These are phyloP conservation scores for Magnusiomyces tetraspermus DNA, from an alignment of 1,139 yeast genomes.

Conservation along the genomic window DNA sequence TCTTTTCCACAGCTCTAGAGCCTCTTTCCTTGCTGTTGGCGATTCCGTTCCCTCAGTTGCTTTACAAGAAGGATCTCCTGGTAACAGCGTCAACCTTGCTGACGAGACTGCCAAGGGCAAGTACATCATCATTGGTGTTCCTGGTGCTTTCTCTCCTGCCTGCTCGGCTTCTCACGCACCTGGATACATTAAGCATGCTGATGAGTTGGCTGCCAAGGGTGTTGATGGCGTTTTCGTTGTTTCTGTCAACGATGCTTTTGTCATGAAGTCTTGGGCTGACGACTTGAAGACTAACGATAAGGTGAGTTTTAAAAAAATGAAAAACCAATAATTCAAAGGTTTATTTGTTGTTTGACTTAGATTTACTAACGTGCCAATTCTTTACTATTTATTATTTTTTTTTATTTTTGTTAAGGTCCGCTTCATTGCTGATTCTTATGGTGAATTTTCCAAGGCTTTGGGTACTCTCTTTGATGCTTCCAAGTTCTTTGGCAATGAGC, in stretches of 20 bases:
- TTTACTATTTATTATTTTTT: neutral
- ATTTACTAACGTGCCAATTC: neutral
- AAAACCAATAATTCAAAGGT: neutral
- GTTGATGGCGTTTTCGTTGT: conserved; percentile 50
- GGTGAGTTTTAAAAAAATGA: too few relatives aligned
- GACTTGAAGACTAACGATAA: conserved; percentile 25
- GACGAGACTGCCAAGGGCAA: conserved; percentile 47
- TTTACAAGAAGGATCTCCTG: conserved; percentile 59
- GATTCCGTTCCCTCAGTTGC: conserved; percentile 44
- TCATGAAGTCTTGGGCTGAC: conserved; percentile 69
- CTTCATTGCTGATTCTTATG: conserved; percentile 70
- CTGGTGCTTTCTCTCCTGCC: conserved; percentile 87
- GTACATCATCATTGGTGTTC: conserved; percentile 66
- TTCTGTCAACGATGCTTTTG: conserved; percentile 81
- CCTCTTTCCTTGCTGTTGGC: conserved; percentile 30
- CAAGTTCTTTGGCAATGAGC: conserved; percentile 59
- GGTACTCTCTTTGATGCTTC: conserved; percentile 65
- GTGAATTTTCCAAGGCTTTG: conserved; percentile 55
- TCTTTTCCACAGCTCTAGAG: conserved; percentile 24
- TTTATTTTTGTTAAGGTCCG: conserved; percentile 28
- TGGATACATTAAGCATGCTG: conserved; percentile 49
- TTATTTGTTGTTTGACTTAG: neutral
- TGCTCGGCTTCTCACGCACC: conserved; percentile 76
- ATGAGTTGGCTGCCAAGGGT: conserved; percentile 56
- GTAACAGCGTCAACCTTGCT: conserved; percentile 51